phyloP scores from a whole-genome alignment of 177 flowering plant species.

The Tripterygium wilfordii region DNA sequence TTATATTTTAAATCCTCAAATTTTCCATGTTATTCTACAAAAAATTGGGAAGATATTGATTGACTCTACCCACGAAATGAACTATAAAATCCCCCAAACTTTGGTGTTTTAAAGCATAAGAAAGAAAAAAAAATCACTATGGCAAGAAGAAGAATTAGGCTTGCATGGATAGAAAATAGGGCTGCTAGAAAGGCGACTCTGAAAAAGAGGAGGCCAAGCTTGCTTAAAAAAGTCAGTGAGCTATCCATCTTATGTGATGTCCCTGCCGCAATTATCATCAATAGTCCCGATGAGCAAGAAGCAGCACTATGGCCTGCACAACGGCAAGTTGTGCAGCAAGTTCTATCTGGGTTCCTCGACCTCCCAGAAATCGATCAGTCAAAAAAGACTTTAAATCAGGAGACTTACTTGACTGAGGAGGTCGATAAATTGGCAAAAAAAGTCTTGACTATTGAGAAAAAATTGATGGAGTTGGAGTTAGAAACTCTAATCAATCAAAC shows the following conservation, averaged over 20 bases:
- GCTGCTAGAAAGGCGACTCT: slow-evolving; percentile 25
- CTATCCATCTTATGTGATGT: slow-evolving; percentile 24
- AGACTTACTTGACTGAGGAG: slow-evolving; percentile 19
- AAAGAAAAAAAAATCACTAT: too few species aligned
- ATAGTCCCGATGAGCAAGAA: slow-evolving; percentile 17
- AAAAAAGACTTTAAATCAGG: slow-evolving; percentile 22
- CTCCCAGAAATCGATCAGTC: slow-evolving; percentile 14
- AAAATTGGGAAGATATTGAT: too few species aligned
- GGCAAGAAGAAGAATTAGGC: slow-evolving; percentile 22
- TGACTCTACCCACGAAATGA: too few species aligned
- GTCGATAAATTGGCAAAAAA: slow-evolving; percentile 8
- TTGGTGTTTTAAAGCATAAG: too few species aligned
- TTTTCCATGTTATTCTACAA: too few species aligned
- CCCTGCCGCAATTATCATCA: slow-evolving; percentile 15
- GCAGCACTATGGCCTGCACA: slow-evolving; percentile 24
- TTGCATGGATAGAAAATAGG: slow-evolving; percentile 22
- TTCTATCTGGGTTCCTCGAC: slow-evolving; percentile 2
- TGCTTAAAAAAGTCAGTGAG: slow-evolving; percentile 33
- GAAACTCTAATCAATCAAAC: too few species aligned
- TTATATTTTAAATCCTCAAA: too few species aligned
- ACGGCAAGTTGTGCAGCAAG: neutral
- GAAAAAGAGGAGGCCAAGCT: slow-evolving; percentile 24
- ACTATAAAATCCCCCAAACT: too few species aligned
- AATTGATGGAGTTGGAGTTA: too few species aligned
- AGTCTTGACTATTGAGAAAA: too few species aligned